These are phyloP conservation scores for Globisporangium solare DNA, from an alignment of 352 stramenopile genomes.

Conservation along the genomic window DNA sequence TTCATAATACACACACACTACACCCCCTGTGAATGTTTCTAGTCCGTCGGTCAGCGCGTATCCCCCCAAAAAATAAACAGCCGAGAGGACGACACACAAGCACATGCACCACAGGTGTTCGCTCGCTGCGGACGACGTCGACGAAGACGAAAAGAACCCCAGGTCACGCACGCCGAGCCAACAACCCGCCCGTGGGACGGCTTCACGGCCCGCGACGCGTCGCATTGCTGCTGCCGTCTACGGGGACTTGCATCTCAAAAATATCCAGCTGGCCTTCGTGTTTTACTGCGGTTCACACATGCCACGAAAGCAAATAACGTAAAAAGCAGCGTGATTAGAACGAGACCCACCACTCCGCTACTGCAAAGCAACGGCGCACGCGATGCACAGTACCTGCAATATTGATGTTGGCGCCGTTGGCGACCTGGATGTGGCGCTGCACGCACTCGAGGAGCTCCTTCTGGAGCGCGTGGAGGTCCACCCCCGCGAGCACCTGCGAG, in stretches of 20 bases:
- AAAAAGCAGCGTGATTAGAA: slow-evolving; percentile 1
- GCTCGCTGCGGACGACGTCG: too few species aligned
- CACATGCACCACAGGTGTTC: too few species aligned
- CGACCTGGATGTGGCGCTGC: slow-evolving; percentile 83
- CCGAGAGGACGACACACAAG: too few species aligned
- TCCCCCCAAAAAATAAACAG: too few species aligned
- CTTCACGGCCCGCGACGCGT: slow-evolving; percentile 8
- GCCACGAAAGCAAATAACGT: background rate
- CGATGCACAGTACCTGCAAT: slow-evolving; percentile 53
- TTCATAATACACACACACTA: too few species aligned
- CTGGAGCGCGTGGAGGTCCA: slow-evolving; percentile 76
- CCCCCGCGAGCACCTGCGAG: slow-evolving; percentile 76
- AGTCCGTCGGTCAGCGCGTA: too few species aligned
- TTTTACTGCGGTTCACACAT: slow-evolving; percentile 46
- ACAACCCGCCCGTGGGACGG: too few species aligned
- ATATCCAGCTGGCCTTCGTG: slow-evolving; percentile 85
- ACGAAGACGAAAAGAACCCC: too few species aligned
- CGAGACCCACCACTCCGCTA: background rate
- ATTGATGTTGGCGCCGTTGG: slow-evolving; percentile 86
- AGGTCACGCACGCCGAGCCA: too few species aligned
- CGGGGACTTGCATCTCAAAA: slow-evolving; percentile 89
- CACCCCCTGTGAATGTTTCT: too few species aligned
- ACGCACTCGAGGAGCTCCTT: slow-evolving; percentile 83
- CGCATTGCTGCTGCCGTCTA: slow-evolving; percentile 45
- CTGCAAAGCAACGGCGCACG: background rate